Conservation (phyloP, 164 flowering plant genomes). For the Piper longum region DNA sequence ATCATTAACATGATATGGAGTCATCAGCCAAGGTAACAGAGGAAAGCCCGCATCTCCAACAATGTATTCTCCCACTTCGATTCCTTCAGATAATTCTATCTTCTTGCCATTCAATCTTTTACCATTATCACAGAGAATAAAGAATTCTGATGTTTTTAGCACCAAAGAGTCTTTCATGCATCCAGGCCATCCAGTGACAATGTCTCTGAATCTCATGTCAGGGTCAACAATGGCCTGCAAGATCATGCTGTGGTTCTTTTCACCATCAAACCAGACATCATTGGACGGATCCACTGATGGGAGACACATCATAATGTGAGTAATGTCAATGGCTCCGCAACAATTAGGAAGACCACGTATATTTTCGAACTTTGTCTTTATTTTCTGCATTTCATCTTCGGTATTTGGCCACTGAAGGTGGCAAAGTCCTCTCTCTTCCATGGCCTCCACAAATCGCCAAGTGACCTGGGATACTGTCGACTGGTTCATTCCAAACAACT, state of each 20-base stretch:
- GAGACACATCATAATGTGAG: slow-evolving; percentile 60
- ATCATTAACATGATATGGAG: slow-evolving; percentile 66
- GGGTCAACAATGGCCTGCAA: slow-evolving; percentile 74
- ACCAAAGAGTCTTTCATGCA: slow-evolving; percentile 43
- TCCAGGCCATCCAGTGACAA: slow-evolving; percentile 92
- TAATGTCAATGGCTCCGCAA: slow-evolving; percentile 71
- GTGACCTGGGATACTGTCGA: slow-evolving; percentile 72
- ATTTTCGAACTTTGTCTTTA: slow-evolving; percentile 55
- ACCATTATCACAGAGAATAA: slow-evolving; percentile 44
- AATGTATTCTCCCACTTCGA: slow-evolving; percentile 59
- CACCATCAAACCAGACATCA: slow-evolving; percentile 43
- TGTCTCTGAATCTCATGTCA: slow-evolving; percentile 69
- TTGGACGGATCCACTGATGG: slow-evolving; percentile 36
- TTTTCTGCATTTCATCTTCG: slow-evolving; percentile 39
- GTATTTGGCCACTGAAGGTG: slow-evolving; percentile 71
- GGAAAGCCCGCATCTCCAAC: slow-evolving; percentile 69
- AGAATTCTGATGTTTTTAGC: slow-evolving; percentile 49
- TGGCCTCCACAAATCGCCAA: slow-evolving; percentile 76
- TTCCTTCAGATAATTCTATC: slow-evolving; percentile 32
- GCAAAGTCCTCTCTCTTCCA: slow-evolving; percentile 60
- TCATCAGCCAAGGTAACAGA: slow-evolving; percentile 61
- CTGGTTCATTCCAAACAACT: slow-evolving; percentile 52
- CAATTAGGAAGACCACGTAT: slow-evolving; percentile 81
- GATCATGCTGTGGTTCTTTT: slow-evolving; percentile 71
- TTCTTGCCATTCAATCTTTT: slow-evolving; percentile 56